phyloP scores from a whole-genome alignment of 2,329 filamentous ascomycete species.

The Phyllosticta paracitricarpa region DNA sequence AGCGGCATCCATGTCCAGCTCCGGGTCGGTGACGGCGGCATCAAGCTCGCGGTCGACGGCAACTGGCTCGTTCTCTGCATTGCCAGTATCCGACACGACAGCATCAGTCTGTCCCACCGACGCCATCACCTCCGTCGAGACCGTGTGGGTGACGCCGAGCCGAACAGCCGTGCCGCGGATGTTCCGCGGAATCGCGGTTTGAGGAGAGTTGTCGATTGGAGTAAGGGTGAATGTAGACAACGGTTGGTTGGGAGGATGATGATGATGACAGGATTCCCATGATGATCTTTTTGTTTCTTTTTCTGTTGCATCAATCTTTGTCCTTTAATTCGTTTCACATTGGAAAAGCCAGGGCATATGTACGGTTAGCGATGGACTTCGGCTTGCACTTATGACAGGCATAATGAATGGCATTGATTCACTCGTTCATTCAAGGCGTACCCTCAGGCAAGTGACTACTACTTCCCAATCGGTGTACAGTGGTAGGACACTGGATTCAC shows the following conservation, averaged over 20 bases:
- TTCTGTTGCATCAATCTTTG: not conserved
- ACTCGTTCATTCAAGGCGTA: not conserved
- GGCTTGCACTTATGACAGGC: not conserved
- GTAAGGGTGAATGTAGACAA: not conserved
- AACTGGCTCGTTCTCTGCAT: not conserved
- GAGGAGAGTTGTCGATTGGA: not conserved
- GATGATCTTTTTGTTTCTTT: not conserved
- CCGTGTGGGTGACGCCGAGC: not conserved
- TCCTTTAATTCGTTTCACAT: not conserved
- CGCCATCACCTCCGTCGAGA: not conserved
- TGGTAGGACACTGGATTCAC: too few relatives aligned
- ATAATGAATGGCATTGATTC: not conserved
- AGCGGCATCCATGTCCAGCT: not conserved
- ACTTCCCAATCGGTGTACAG: too few relatives aligned
- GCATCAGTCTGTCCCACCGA: not conserved
- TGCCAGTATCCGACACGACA: not conserved
- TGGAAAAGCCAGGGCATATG: not conserved
- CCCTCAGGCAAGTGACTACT: too few relatives aligned
- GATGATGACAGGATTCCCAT: not conserved
- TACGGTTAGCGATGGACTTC: not conserved
- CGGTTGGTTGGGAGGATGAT: not conserved
- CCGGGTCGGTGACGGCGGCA: not conserved
- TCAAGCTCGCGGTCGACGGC: not conserved
- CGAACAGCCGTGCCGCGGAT: not conserved
- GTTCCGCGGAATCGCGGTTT: not conserved